Evolutionary conservation across 208 protist species (phyloP).

Genomic region (Porcisia deanei): DNA sequence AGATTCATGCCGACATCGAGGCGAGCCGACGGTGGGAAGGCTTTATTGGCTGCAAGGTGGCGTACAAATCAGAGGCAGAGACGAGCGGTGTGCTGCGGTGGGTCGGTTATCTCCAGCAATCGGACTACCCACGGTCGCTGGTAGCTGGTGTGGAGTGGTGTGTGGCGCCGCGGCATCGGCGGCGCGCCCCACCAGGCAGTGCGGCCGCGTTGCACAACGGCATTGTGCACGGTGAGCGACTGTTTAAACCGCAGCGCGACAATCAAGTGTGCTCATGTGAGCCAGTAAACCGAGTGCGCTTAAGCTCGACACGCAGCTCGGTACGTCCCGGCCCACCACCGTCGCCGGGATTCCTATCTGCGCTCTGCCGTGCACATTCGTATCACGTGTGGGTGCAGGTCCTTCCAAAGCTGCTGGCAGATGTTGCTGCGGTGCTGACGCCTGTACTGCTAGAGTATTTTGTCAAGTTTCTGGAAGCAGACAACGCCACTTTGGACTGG

Average conservation of each 20-base stretch:
- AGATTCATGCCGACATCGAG: constrained; percentile 35
- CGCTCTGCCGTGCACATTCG: constrained; percentile 33
- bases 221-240: constrained; percentile 57
- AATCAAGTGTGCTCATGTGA: constrained; percentile 35
- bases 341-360: constrained; percentile 21
- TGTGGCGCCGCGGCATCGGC: constrained; percentile 35
- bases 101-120: constrained; percentile 62
- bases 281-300: constrained; percentile 31
- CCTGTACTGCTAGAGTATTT: constrained; percentile 47
- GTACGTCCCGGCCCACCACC: constrained; percentile 12
- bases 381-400: constrained; percentile 42
- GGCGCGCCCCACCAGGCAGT: constrained; percentile 20
- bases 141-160: constrained; percentile 76
- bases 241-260: constrained; percentile 41
- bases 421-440: constrained; percentile 27
- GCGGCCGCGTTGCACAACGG: constrained; percentile 43
- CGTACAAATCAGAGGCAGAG: constrained; percentile 26
- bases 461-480: constrained; percentile 37
- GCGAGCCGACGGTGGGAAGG: constrained; percentile 60
- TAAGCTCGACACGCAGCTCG: constrained; percentile 12
- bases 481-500: constrained; percentile 21
- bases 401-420: constrained; percentile 32
- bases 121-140: constrained; percentile 39
- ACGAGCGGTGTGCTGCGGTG: constrained; percentile 63
- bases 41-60: constrained; percentile 46